A percentile compares a stretch with the other conserved stretches of the same genome.
phyloP scores from a whole-genome alignment of 2,329 filamentous ascomycete species.

The Diplodia corticola region DNA sequence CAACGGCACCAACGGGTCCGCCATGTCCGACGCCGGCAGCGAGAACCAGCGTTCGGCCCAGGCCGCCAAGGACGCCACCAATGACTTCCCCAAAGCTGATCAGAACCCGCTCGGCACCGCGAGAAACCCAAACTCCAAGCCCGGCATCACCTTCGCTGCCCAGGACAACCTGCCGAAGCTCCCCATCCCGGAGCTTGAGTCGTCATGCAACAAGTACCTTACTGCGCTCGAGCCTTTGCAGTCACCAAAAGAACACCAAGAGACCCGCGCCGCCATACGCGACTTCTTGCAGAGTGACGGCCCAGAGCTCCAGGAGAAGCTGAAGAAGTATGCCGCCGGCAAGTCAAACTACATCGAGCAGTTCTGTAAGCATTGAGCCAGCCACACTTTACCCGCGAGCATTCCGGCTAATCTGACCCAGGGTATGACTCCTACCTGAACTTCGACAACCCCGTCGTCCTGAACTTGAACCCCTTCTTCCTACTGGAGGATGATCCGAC shows the following conservation, averaged over 20 bases:
- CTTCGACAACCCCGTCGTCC: slow-evolving; percentile 94
- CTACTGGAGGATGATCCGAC: slow-evolving; percentile 96
- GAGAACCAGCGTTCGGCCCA: slow-evolving; percentile 45
- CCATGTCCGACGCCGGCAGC: slow-evolving; percentile 40
- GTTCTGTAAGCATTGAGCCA: slow-evolving; percentile 71
- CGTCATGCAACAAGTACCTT: slow-evolving; percentile 76
- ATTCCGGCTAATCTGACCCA: slow-evolving; percentile 39
- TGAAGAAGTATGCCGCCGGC: slow-evolving; percentile 85
- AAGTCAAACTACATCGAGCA: slow-evolving; percentile 98
- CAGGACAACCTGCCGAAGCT: slow-evolving; percentile 89
- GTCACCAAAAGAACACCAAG: slow-evolving; percentile 73
- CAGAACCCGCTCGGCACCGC: slow-evolving; percentile 50
- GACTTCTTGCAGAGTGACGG: slow-evolving; percentile 84
- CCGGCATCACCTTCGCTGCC: slow-evolving; percentile 81
- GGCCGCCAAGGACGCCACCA: slow-evolving; percentile 55
- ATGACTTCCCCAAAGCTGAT: slow-evolving; percentile 49
- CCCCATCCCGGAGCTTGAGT: slow-evolving; percentile 85
- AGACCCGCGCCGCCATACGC: slow-evolving; percentile 75
- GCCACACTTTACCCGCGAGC: not conserved
- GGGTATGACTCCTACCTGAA: slow-evolving; percentile 99
- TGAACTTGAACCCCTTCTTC: slow-evolving; percentile 98
- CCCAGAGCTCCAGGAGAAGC: slow-evolving; percentile 78
- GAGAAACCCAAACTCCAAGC: slow-evolving; percentile 58
- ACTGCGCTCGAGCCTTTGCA: slow-evolving; percentile 80
- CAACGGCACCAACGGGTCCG: slow-evolving; percentile 37